Percentiles rank a stretch among this genome's conserved stretches.
These are phyloP conservation scores for Pythium aristosporum DNA, from an alignment of 352 stramenopile species.

Conservation along the genomic window DNA sequence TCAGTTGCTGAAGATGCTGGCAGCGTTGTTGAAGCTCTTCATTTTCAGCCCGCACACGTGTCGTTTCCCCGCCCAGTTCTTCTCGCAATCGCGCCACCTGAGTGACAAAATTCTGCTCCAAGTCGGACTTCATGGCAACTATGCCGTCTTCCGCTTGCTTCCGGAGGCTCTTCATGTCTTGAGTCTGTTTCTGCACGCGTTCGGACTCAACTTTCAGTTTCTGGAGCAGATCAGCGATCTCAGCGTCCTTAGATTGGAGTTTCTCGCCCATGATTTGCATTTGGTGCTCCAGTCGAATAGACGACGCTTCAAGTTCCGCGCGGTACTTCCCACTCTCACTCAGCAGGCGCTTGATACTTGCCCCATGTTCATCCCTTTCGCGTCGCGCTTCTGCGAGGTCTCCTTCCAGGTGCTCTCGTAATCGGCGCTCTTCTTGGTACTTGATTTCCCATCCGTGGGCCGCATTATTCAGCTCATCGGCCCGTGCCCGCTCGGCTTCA, in stretches of 20 bases:
- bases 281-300: constrained; percentile 52
- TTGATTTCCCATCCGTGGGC: constrained; percentile 28
- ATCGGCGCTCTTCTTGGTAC: constrained; percentile 27
- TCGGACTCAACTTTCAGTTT: constrained; percentile 39
- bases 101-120: constrained; percentile 27
- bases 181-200: constrained; percentile 37
- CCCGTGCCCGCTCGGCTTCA: constrained; percentile 35
- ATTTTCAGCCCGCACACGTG: constrained; percentile 18
- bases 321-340: constrained; percentile 47
- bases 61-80: constrained; percentile 24
- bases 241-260: constrained; percentile 36
- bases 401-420: constrained; percentile 29
- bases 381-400: constrained; percentile 19
- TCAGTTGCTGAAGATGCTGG: constrained; percentile 49
- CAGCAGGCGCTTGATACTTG: constrained; percentile 38
- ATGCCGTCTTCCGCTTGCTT: constrained; percentile 34
- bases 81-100: constrained; percentile 23
- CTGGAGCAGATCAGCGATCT: constrained; percentile 37
- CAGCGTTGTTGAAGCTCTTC: constrained; percentile 43
- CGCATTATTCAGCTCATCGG: constrained; percentile 29
- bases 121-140: constrained; percentile 17
- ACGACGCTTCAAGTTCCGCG: constrained; percentile 39
- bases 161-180: constrained; percentile 38
- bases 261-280: constrained; percentile 44
- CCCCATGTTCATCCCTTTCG: constrained; percentile 34